Evolutionary conservation across 345 rosid species (phyloP).

Genomic region (Passiflora organensis): DNA sequence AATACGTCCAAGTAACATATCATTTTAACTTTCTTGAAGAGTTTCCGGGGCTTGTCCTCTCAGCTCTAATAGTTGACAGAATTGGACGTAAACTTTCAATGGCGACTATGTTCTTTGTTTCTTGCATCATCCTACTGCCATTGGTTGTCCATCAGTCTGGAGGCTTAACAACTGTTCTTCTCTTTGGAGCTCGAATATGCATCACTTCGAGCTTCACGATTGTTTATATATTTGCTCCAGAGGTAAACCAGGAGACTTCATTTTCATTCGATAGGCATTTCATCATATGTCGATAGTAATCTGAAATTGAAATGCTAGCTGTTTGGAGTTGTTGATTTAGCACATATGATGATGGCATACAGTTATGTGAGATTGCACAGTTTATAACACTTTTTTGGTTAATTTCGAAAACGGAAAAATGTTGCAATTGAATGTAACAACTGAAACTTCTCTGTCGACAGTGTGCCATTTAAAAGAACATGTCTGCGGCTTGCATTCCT

Average conservation of each 20-base stretch:
- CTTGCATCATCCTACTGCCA: constrained; percentile 73
- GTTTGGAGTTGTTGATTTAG: no score
- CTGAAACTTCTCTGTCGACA: no score
- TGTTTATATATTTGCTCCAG: constrained; percentile 80
- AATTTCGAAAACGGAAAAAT: no score
- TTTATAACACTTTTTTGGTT: background rate
- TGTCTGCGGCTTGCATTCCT: no score
- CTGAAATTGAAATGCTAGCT: no score
- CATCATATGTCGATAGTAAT: no score
- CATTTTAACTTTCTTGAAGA: constrained; percentile 39
- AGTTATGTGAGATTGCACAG: no score
- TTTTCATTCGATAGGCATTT: constrained; percentile 1
- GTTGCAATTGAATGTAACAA: no score
- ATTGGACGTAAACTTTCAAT: constrained; percentile 78
- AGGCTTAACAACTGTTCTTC: constrained; percentile 57
- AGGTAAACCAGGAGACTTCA: constrained; percentile 37
- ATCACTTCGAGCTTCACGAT: constrained; percentile 70
- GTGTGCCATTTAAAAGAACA: no score
- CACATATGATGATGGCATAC: no score
- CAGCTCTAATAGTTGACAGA: constrained; percentile 73
- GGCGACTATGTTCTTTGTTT: constrained; percentile 67
- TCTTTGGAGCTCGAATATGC: constrained; percentile 84
- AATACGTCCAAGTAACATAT: constrained; percentile 12
- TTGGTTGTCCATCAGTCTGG: constrained; percentile 55
- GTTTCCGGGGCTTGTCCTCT: constrained; percentile 67